A percentile compares a stretch with the other conserved stretches of the same genome.
Conservation (phyloP, 148 eudicot genomes). For the Suaeda aralocaspica region DNA sequence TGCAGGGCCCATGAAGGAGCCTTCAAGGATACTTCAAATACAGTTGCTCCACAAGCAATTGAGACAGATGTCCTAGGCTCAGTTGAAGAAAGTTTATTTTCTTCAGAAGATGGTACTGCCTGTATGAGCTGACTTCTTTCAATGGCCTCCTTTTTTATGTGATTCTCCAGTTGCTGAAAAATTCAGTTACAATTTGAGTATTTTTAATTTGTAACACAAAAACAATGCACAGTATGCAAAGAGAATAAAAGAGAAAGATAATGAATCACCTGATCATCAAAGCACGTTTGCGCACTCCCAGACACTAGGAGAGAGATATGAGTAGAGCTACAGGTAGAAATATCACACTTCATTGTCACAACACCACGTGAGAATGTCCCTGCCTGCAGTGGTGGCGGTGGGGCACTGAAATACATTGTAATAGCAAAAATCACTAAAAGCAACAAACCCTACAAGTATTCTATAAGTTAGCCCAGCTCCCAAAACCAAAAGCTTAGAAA, state of each 20-base stretch:
- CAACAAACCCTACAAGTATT: not conserved
- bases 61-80: constrained; percentile 85
- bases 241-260: not conserved
- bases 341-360: constrained; percentile 94
- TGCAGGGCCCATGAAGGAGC: constrained; percentile 94
- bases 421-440: not conserved
- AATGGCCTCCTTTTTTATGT: constrained; percentile 84
- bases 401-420: constrained; percentile 59
- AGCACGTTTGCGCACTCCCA: constrained; percentile 97
- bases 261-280: constrained; percentile 86
- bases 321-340: constrained; percentile 80
- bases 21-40: constrained; percentile 85
- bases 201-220: too few species aligned
- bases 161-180: constrained; percentile 81
- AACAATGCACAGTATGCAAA: not conserved
- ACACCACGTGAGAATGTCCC: constrained; percentile 95
- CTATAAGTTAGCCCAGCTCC: not conserved
- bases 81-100: constrained; percentile 40
- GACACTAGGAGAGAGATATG: constrained; percentile 90
- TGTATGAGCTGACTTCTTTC: constrained; percentile 70
- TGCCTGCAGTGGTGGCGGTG: constrained; percentile 98
- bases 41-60: constrained; percentile 81
- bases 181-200: too few species aligned
- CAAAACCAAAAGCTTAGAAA: not conserved
- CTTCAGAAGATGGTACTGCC: constrained; percentile 46